Conservation (phyloP, 75 land plant genomes). For the Chamaecyparis obtusa region DNA sequence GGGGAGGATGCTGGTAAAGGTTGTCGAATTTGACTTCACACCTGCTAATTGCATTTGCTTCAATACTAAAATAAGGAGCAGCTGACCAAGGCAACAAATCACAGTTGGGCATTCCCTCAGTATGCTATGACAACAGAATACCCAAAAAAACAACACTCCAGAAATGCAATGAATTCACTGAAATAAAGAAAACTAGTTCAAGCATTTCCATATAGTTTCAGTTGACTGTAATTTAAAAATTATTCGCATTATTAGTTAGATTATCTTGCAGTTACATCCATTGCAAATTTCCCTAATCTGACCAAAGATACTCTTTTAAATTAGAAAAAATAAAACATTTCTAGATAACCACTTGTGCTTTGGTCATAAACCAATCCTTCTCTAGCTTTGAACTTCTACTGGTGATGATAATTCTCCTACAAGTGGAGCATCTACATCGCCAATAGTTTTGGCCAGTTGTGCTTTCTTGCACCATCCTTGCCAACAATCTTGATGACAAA, state of each 20-base stretch:
- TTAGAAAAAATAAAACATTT: neutral
- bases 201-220: neutral
- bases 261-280: neutral
- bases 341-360: neutral
- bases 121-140: neutral
- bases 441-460: slow-evolving; percentile 72
- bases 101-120: neutral
- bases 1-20: too few relatives aligned
- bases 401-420: neutral
- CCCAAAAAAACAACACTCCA: neutral
- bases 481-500: slow-evolving; percentile 94
- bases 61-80: neutral
- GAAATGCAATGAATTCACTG: neutral
- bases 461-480: slow-evolving; percentile 89
- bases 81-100: neutral
- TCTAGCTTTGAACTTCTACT: slow-evolving; percentile 10
- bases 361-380: neutral
- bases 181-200: neutral
- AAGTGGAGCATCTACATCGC: slow-evolving; percentile 35
- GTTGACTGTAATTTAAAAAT: neutral
- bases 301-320: neutral
- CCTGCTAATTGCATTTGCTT: too few relatives aligned
- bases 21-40: too few relatives aligned
- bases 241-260: neutral
- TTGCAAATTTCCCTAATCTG: neutral